Evolutionary conservation across 352 stramenopile genomes (phyloP).

Genomic region (Discostella stelligera): DNA sequence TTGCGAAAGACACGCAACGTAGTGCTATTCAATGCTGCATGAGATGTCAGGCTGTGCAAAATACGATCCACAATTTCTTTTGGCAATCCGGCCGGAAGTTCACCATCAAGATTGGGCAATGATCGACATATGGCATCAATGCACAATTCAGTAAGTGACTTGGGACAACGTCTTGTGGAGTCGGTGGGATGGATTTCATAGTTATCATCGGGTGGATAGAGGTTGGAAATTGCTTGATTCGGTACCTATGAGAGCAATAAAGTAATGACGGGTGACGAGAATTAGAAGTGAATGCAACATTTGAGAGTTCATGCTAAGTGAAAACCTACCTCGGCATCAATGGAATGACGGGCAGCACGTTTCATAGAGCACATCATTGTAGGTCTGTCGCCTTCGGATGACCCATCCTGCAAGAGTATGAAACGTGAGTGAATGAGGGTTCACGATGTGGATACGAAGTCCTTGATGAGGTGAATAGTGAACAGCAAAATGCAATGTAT

Average conservation of each 20-base stretch:
- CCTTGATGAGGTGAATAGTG: background rate
- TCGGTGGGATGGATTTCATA: constrained; percentile 45
- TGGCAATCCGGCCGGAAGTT: constrained; percentile 69
- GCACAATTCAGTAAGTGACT: constrained; percentile 70
- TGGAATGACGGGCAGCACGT: constrained; percentile 54
- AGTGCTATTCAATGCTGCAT: constrained; percentile 73
- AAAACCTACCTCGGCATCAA: constrained; percentile 48
- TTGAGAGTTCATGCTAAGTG: constrained; percentile 2
- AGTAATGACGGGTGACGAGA: background rate
- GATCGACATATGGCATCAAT: constrained; percentile 72
- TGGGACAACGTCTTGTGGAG: constrained; percentile 58
- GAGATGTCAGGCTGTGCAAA: constrained; percentile 54
- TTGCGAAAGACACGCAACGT: constrained; percentile 63
- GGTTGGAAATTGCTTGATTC: constrained; percentile 62
- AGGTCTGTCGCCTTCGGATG: constrained; percentile 25
- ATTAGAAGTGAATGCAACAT: background rate
- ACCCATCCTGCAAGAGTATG: constrained; percentile 41
- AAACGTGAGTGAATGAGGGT: no score
- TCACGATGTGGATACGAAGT: background rate
- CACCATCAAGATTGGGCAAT: constrained; percentile 57
- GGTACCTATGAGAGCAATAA: constrained; percentile 48
- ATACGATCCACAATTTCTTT: constrained; percentile 78
- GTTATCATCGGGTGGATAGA: constrained; percentile 73
- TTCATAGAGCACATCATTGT: constrained; percentile 26
- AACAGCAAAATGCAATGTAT: no score